Percentiles rank a stretch among this genome's conserved stretches.
phyloP scores from a whole-genome alignment of 352 stramenopile genomes.

The Pythium coloratum region DNA sequence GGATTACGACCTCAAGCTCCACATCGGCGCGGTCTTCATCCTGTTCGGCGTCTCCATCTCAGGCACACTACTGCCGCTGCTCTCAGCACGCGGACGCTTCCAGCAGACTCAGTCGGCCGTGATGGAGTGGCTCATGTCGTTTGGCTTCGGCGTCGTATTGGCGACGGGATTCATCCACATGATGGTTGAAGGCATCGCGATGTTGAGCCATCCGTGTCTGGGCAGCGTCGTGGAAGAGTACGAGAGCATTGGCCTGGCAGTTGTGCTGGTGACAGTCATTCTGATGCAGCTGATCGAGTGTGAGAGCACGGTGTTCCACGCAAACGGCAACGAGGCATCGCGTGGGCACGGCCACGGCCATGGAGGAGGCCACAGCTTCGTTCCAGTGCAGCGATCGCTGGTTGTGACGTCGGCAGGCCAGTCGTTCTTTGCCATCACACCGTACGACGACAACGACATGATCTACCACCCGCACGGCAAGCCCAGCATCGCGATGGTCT shows the following conservation, averaged over 20 bases:
- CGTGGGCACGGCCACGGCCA: conserved; percentile 38
- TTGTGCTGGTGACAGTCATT: conserved; percentile 58
- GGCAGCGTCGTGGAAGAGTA: conserved; percentile 55
- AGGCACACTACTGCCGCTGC: conserved; percentile 43
- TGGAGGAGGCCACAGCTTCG: conserved; percentile 17
- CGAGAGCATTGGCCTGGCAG: conserved; percentile 43
- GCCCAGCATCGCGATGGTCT: no score
- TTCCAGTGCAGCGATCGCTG: not conserved
- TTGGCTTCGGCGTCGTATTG: conserved; percentile 67
- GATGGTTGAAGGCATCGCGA: conserved; percentile 55
- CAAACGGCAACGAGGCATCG: conserved; percentile 19
- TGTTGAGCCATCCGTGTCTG: conserved; percentile 56
- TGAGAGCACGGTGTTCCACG: conserved; percentile 54
- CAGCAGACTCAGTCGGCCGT: conserved; percentile 37
- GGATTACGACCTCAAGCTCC: conserved; percentile 50
- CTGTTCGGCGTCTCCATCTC: conserved; percentile 46
- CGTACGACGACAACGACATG: no score
- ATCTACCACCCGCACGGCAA: no score
- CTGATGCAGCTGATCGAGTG: conserved; percentile 68
- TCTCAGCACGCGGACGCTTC: conserved; percentile 38
- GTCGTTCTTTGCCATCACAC: not conserved
- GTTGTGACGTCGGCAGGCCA: not conserved
- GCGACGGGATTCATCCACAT: conserved; percentile 74
- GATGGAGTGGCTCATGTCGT: conserved; percentile 53
- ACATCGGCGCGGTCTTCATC: conserved; percentile 40